Base-by-base conservation (phyloP, 805 yeast genomes). In the Candida oleophila region DNA sequence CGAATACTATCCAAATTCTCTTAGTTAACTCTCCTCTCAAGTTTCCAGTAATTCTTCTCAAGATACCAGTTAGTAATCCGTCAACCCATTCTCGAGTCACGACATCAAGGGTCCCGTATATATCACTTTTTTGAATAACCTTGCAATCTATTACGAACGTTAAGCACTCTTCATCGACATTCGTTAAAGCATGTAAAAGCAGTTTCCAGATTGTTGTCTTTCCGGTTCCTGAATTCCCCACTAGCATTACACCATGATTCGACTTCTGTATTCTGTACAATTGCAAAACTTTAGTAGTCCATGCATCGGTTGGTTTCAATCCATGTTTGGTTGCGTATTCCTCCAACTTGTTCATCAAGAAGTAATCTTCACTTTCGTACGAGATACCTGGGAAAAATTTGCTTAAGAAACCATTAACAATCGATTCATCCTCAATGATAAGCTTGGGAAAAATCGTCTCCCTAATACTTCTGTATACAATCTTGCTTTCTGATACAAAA, bases 31-130 rank as follows among this genome's bases (percentile, higher is more conserved):
- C 91, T 1, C 89, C 89, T 38, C 86, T 68, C 14, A 77, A 53
- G 50, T 83, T 83, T 2, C 74, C 77, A 2, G 62, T 63, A 0
- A 85, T 74, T 43, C 69, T 72, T 51, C 98, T 69, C 38, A 92
- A 56, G 5, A 85, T 74, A 8, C 79, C 62, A 0, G 96, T 87
- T 43, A 91, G 76, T 8, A 91, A 58, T 4, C 98, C 98, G 65
- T 92, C 98, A 1, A 77, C 78, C 97, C 97, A 92, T 44, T 92
- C 97, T 25, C 96, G 68, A 0, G 97, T 90, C 0, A 88, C 74
- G 1, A 76, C 64, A 53, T 91, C 96, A 32, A 91, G 61, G 2
- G 65, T 54, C 1, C 98, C 98, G 60, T 78, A 88, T 1, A 92
- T 64, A 0, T 73, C 68, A 2, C 74, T 80, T 56, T 91, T 92